Base-by-base conservation (phyloP, 768 basidiomycete species). In the Leccinum disarticulatum region DNA sequence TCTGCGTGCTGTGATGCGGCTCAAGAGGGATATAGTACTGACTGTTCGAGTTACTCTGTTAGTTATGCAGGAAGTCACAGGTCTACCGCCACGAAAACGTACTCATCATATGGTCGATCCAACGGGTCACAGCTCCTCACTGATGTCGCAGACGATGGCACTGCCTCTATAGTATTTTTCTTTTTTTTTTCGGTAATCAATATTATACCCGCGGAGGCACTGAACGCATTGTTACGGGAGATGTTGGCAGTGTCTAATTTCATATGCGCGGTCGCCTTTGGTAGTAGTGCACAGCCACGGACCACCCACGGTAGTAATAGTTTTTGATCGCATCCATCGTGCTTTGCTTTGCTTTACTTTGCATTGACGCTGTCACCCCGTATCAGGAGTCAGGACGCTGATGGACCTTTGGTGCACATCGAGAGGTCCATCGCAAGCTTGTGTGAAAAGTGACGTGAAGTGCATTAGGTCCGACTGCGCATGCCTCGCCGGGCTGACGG, bases 61-160 rank as follows among this genome's bases (percentile, higher is more conserved):
- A 72, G 72, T 72, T 28, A 56, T 75, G 52, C 77, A 84, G 74
- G 83, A 85, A 63, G 76, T 85, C 62, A 71, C 82, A 60, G 77
- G 76, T 46, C 68, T 85, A 50, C 84, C 86, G 17, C 69, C 76
- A 22, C 79, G 87, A 68, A 87, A 88, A 73, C 83, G 87, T 56
- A 74, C 81, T 22, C 87, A 87, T 71, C 85, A 87, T 69, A 82
- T 87, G 79, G 83, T 86, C 73, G 77, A 86, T 69, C 72, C 70
- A 77, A 84, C 65, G 71, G 82, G 77, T 56, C 74, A 77, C 67
- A 79, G 76, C 61, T 75, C 80, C 53, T 77, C 83, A 50, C 65
- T 87, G 64, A 85, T 85, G 65, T 71, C 83, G 52, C 81, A 82
- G 61, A 82, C 79, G 64, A 80, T 86, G 77, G 70, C 81, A 61